These are phyloP conservation scores for Podosphaera xanthii DNA, from an alignment of 2,329 filamentous ascomycete genomes.

Conservation along the genomic window DNA sequence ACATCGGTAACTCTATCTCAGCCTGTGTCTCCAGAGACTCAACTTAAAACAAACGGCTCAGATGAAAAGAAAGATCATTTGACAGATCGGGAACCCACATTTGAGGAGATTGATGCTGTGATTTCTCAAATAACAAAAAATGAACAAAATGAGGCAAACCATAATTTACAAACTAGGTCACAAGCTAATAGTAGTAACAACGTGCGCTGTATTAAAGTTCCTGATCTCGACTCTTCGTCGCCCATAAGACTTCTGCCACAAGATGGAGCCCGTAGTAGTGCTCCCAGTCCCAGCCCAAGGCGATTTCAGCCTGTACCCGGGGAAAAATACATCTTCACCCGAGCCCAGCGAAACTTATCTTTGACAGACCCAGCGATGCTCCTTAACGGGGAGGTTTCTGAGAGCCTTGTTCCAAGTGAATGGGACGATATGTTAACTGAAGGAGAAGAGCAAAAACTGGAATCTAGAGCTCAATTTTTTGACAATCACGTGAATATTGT, in stretches of 20 bases:
- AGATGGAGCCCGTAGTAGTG: constrained; percentile 39
- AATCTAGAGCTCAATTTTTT: constrained; percentile 67
- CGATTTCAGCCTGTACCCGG: constrained; percentile 26
- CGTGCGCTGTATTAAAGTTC: constrained; percentile 19
- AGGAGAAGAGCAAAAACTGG: constrained; percentile 62
- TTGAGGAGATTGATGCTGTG: constrained; percentile 76
- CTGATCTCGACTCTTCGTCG: constrained; percentile 22
- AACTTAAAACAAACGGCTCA: constrained; percentile 7
- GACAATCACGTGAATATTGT: constrained; percentile 74
- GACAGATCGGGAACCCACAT: constrained; percentile 21
- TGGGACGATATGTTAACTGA: constrained; percentile 57
- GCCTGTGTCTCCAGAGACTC: constrained; percentile 9
- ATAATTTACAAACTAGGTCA: constrained; percentile 3
- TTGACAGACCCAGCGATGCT: not conserved
- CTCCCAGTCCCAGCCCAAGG: constrained; percentile 47
- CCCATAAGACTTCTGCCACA: constrained; percentile 29
- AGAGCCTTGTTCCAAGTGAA: constrained; percentile 41
- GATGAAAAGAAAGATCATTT: constrained; percentile 4
- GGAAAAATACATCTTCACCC: constrained; percentile 22
- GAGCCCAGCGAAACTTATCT: not conserved
- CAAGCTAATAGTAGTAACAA: constrained; percentile 1
- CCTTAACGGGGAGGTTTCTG: not conserved
- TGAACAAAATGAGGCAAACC: constrained; percentile 26
- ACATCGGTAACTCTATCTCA: constrained; percentile 9
- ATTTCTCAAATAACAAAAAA: constrained; percentile 68